phyloP scores from a whole-genome alignment of 2,329 filamentous ascomycete species.

The Didymosphaeria variabile region DNA sequence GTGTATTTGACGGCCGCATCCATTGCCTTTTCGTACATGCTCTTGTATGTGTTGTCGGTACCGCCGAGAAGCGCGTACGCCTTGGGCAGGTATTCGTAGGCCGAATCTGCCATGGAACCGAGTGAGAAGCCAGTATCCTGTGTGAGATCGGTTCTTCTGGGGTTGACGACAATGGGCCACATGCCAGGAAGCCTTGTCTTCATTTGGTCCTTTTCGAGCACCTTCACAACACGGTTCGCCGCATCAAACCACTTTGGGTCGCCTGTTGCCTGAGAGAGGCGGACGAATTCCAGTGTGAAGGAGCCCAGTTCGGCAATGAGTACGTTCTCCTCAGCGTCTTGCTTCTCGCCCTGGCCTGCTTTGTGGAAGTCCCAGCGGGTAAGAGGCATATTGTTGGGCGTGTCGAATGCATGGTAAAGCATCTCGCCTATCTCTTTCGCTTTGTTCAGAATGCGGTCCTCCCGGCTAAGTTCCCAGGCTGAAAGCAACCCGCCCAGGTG shows the following conservation, averaged over 20 bases:
- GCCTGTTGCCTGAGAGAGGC: conserved; percentile 56
- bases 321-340: conserved; percentile 52
- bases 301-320: conserved; percentile 59
- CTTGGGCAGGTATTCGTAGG: conserved; percentile 55
- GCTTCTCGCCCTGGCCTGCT: conserved; percentile 48
- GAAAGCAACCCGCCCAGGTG: conserved; percentile 87
- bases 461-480: conserved; percentile 86
- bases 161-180: conserved; percentile 59
- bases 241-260: conserved; percentile 59
- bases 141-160: conserved; percentile 51
- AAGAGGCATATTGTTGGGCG: conserved; percentile 88
- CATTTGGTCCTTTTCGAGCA: conserved; percentile 54
- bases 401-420: conserved; percentile 85
- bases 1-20: conserved; percentile 55
- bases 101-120: conserved; percentile 49
- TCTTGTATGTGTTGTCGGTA: conserved; percentile 55
- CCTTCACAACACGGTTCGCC: conserved; percentile 53
- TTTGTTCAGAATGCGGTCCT: conserved; percentile 77
- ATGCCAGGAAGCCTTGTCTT: conserved; percentile 57
- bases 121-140: conserved; percentile 48
- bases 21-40: conserved; percentile 65
- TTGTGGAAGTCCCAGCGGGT: conserved; percentile 56
- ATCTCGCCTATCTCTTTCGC: conserved; percentile 82
- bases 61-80: conserved; percentile 59
- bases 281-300: conserved; percentile 59